Evolutionary conservation across 129 eudicot species (phyloP).

Genomic region (Saposhnikovia divaricata): DNA sequence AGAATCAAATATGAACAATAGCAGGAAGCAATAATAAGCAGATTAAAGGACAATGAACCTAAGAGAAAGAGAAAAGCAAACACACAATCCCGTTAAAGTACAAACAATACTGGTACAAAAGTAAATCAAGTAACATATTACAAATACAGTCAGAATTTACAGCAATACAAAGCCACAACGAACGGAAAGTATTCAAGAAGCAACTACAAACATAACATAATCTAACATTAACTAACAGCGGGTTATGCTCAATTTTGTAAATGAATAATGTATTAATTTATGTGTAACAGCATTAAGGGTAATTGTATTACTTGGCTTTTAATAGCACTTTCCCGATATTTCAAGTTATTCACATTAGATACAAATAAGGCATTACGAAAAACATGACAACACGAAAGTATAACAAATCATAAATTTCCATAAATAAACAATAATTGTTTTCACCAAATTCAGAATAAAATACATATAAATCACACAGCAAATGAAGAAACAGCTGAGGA

Average conservation of each 20-base stretch:
- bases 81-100: background rate
- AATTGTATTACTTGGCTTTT: background rate
- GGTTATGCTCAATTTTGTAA: background rate
- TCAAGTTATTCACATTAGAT: background rate
- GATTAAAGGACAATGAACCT: slow-evolving; percentile 20
- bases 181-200: background rate
- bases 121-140: background rate
- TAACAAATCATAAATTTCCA: background rate
- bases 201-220: background rate
- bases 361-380: background rate
- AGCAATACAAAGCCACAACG: background rate
- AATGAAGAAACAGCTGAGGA: background rate
- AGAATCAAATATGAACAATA: slow-evolving; percentile 28
- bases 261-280: background rate
- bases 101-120: background rate
- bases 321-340: background rate
- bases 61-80: background rate
- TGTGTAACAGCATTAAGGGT: background rate
- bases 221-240: background rate
- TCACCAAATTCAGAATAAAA: background rate
- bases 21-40: slow-evolving; percentile 36
- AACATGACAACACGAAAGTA: background rate
- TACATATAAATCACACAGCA: background rate
- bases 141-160: background rate
- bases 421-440: background rate